Conservation (phyloP, 306 rosid genomes). For the Begonia peltatifolia region DNA sequence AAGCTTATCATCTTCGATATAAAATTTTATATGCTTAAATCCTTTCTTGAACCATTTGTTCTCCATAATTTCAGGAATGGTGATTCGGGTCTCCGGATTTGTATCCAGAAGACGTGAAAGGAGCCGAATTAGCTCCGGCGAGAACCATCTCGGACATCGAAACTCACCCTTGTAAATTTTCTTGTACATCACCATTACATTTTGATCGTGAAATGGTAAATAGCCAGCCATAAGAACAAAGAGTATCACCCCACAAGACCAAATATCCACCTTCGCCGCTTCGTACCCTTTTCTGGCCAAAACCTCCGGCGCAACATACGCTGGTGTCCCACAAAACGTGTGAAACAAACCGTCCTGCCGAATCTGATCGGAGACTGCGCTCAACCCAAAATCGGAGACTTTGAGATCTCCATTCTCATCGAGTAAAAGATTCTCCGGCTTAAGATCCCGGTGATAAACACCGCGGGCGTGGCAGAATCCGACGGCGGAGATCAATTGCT, state of each 20-base stretch:
- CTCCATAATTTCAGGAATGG: slow-evolving; percentile 24
- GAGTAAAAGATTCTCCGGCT: slow-evolving; percentile 47
- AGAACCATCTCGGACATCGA: slow-evolving; percentile 45
- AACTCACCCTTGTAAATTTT: slow-evolving; percentile 47
- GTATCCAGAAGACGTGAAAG: slow-evolving; percentile 44
- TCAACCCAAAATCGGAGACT: slow-evolving; percentile 46
- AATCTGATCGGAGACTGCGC: slow-evolving; percentile 33
- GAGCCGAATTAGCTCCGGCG: slow-evolving; percentile 32
- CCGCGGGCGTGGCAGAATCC: slow-evolving; percentile 48
- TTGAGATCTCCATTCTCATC: slow-evolving; percentile 56
- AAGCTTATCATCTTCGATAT: not conserved
- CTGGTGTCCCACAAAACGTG: slow-evolving; percentile 55
- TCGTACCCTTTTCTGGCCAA: slow-evolving; percentile 49
- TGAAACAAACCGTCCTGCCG: slow-evolving; percentile 43
- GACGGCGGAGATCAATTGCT: slow-evolving; percentile 47
- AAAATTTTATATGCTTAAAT: slow-evolving; percentile 14
- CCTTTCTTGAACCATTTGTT: slow-evolving; percentile 48
- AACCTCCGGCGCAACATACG: slow-evolving; percentile 55
- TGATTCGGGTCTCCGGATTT: slow-evolving; percentile 33
- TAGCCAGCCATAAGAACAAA: slow-evolving; percentile 54
- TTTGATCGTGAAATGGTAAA: slow-evolving; percentile 49
- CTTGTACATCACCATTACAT: slow-evolving; percentile 41
- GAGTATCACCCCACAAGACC: slow-evolving; percentile 74
- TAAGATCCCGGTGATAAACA: slow-evolving; percentile 49
- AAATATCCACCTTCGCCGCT: slow-evolving; percentile 56